Evolutionary conservation across 345 rosid species (phyloP).

Genomic region (Brassica incana): DNA sequence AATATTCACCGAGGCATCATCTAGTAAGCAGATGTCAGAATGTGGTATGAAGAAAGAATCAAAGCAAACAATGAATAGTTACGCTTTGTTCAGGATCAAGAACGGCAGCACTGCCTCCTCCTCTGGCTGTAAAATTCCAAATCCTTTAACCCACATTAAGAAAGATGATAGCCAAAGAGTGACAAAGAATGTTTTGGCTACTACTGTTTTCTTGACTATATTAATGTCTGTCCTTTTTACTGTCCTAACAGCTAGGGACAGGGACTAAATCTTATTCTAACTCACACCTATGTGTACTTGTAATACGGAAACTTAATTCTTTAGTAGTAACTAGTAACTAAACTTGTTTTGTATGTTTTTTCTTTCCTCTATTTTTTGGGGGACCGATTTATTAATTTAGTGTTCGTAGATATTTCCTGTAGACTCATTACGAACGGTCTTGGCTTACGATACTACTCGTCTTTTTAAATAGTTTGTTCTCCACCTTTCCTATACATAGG

Average conservation of each 20-base stretch:
- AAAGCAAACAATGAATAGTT: conserved; percentile 16
- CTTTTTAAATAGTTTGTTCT: too few relatives aligned
- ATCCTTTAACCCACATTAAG: conserved; percentile 18
- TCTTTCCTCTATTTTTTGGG: neutral
- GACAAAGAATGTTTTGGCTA: conserved; percentile 27
- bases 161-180: conserved; percentile 7
- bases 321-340: neutral
- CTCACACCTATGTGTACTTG: neutral
- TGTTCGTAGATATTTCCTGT: neutral
- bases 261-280: neutral
- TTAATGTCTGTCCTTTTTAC: conserved; percentile 24
- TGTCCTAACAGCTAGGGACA: conserved; percentile 6
- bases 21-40: conserved; percentile 22
- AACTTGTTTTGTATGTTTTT: neutral
- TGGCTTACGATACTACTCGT: neutral
- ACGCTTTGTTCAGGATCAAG: conserved; percentile 29
- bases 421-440: neutral
- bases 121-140: neutral
- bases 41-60: conserved; percentile 27
- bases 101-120: neutral
- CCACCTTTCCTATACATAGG: too few relatives aligned
- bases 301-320: neutral
- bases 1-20: conserved; percentile 18
- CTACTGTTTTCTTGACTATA: conserved; percentile 18
- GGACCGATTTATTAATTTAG: neutral